Conservation (phyloP, 306 rosid genomes). For the Cucurbita ficifolia region DNA sequence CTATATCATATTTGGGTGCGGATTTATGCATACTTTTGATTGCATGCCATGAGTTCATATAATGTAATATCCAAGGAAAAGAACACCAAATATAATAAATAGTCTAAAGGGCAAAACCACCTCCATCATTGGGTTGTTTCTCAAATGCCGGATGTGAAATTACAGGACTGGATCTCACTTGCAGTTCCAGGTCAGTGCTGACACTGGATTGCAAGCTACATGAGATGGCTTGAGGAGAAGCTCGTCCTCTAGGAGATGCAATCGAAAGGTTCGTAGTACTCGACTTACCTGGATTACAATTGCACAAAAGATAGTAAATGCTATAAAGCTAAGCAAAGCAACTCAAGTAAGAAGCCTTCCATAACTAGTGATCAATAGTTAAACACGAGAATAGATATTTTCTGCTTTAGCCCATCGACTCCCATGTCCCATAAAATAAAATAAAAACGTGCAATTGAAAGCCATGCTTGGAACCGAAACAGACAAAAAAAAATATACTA, state of each 20-base stretch:
- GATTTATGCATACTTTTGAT: not conserved
- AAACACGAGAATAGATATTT: not conserved
- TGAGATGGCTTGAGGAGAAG: constrained; percentile 5
- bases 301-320: not conserved
- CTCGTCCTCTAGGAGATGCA: constrained; percentile 11
- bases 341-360: not conserved
- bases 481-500: not conserved
- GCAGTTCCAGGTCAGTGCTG: constrained; percentile 13
- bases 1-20: not conserved
- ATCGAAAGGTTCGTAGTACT: not conserved
- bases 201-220: constrained; percentile 17
- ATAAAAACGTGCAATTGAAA: not conserved
- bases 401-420: not conserved
- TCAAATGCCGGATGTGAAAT: not conserved
- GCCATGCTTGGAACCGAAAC: not conserved
- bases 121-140: not conserved
- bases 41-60: not conserved
- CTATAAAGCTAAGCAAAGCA: not conserved
- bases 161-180: constrained; percentile 1
- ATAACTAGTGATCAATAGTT: not conserved
- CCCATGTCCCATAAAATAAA: not conserved
- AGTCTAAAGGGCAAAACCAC: not conserved
- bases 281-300: constrained; percentile 23
- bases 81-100: not conserved
- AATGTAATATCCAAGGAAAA: not conserved